Base-by-base conservation (phyloP, 108 stramenopile species). In the Conticribra guillardii region DNA sequence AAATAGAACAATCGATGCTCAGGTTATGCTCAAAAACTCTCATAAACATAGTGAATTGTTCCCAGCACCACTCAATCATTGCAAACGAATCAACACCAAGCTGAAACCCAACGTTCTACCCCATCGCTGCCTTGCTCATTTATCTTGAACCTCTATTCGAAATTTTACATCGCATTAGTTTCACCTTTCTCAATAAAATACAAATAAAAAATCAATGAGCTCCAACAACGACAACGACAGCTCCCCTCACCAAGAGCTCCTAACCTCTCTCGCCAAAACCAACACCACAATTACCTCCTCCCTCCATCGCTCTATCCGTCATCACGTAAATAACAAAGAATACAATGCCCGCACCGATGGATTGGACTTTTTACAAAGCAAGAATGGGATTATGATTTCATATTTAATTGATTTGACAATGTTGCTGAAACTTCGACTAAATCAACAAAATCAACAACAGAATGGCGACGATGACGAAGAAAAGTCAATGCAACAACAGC, bases 361-460 rank as follows among this genome's bases (percentile, higher is more conserved):
- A 26, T 60, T 95, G 11, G 90, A 95, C 64, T 89, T 90, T 74
- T 64, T 95, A 7, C 69, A 81, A 59, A 84, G 77, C 26, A 92
- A 93, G 71, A 95, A 91, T 62, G 73, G 75, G 0, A 44, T 95
- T 30, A 56, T 92, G 65, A 59, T 89, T 4, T 85, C 86, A 15
- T 95, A 95, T 53, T 26, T 95, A 60, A 88, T 93, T 56, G 94
- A 95, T 67, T 69, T 91, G 80, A 84, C 81, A 8, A 21, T 74
- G 46, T 54, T 82, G 21, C 19, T 74, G 31, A 50, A 31, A 11
- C 37, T 49, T 23, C 74, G 69, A 24, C 54, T 82, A 45, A 52
- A 59, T 34, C 34, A 37, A 5, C 17, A 27, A 37, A 29, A 21
- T 28, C n/a, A 49, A 48, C 29, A 24, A n/a, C 14, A 52, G 33